These are phyloP conservation scores for Evernia prunastri DNA, from an alignment of 495 filamentous ascomycete genomes.

Conservation along the genomic window DNA sequence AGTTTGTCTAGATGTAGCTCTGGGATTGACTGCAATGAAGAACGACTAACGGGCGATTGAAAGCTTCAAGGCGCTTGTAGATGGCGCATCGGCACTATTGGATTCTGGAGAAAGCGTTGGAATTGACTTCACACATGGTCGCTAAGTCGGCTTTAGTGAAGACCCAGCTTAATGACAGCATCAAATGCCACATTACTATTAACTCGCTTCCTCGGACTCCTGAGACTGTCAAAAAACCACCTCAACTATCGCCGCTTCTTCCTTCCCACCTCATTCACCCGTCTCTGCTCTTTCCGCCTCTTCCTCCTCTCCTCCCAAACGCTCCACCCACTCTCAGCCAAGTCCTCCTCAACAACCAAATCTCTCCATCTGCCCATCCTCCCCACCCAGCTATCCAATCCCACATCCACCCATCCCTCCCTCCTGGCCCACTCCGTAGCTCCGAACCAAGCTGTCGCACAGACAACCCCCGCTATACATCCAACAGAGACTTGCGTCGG, in stretches of 20 bases:
- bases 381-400: constrained; percentile 58
- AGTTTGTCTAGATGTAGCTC: not conserved
- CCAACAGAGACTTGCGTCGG: constrained; percentile 79
- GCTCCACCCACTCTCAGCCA: constrained; percentile 89
- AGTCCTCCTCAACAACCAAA: constrained; percentile 81
- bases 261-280: constrained; percentile 13
- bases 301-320: constrained; percentile 64
- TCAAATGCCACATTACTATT: not conserved
- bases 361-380: constrained; percentile 67
- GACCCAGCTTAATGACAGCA: not conserved
- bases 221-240: not conserved
- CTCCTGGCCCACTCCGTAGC: constrained; percentile 58
- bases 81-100: too few relatives aligned
- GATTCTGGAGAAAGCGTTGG: not conserved
- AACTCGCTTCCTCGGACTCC: not conserved
- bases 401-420: constrained; percentile 62
- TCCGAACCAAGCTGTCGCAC: constrained; percentile 72
- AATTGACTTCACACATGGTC: not conserved
- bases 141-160: not conserved
- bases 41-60: not conserved
- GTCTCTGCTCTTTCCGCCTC: constrained; percentile 6
- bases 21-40: not conserved
- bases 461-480: constrained; percentile 59
- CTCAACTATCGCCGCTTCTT: constrained; percentile 12
- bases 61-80: not conserved